A percentile compares a stretch with the other conserved stretches of the same genome.
Conservation (phyloP, 2,329 filamentous ascomycete genomes). For the Paraphoma chrysanthemicola region DNA sequence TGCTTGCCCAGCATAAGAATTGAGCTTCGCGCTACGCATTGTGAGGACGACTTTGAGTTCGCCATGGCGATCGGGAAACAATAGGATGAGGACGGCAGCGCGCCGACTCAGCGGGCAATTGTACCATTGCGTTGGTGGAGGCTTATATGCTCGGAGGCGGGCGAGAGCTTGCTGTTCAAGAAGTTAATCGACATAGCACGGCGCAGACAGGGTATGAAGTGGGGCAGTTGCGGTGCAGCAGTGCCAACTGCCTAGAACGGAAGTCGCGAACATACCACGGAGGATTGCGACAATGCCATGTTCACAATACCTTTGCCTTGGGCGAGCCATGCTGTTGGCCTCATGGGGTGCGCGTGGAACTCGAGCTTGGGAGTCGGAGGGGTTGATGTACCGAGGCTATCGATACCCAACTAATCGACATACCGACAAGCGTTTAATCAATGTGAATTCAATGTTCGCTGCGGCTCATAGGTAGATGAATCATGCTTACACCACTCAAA, state of each 20-base stretch:
- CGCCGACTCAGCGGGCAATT: constrained; percentile 68
- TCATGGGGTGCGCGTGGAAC: constrained; percentile 21
- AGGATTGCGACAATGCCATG: constrained; percentile 43
- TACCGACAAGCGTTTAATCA: no score
- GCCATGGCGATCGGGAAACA: constrained; percentile 84
- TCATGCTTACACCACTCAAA: not conserved
- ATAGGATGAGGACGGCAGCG: constrained; percentile 84
- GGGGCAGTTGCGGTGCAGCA: not conserved
- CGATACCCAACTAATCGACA: constrained; percentile 7
- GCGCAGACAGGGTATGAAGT: not conserved
- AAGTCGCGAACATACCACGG: constrained; percentile 25
- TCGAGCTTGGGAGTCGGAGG: constrained; percentile 19
- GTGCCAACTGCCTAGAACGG: not conserved
- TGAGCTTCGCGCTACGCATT: constrained; percentile 65
- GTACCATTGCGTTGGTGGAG: constrained; percentile 65
- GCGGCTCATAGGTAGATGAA: not conserved
- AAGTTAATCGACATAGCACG: constrained; percentile 12
- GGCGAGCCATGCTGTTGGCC: constrained; percentile 38
- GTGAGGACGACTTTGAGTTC: constrained; percentile 74
- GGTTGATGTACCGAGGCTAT: constrained; percentile 35
- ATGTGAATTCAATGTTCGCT: no score
- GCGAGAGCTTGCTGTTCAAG: constrained; percentile 57
- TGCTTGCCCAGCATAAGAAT: constrained; percentile 74
- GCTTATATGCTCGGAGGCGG: constrained; percentile 62
- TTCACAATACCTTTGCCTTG: constrained; percentile 32